A percentile compares a stretch with the other conserved stretches of the same genome.
phyloP scores from a whole-genome alignment of 352 stramenopile species.

The Blastocystis sp. region DNA sequence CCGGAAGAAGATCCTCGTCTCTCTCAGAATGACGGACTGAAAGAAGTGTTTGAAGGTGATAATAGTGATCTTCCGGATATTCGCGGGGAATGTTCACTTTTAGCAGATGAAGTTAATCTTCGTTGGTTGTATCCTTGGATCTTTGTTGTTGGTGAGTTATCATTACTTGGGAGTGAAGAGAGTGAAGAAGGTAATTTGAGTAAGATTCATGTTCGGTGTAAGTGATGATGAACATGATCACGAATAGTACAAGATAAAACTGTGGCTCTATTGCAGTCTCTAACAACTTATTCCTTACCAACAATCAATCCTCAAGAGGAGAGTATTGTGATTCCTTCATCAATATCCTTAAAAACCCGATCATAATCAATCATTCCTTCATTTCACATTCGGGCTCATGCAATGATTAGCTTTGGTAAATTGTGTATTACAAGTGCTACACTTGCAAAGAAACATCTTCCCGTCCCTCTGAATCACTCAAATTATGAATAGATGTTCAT shows the following conservation, averaged over 20 bases:
- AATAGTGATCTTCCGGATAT: not conserved
- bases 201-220: slow-evolving; percentile 9
- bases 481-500: slow-evolving; percentile 35
- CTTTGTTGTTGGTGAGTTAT: slow-evolving; percentile 43
- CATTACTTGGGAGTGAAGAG: slow-evolving; percentile 16
- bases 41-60: not conserved
- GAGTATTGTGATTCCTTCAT: slow-evolving; percentile 26
- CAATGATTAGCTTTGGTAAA: slow-evolving; percentile 54
- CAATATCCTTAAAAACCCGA: slow-evolving; percentile 9
- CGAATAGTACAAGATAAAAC: slow-evolving; percentile 8
- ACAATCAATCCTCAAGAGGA: slow-evolving; percentile 30
- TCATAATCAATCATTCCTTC: not conserved
- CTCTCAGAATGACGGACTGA: not conserved
- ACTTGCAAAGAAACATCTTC: slow-evolving; percentile 32
- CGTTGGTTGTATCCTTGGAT: slow-evolving; percentile 47
- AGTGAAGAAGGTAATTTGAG: slow-evolving; percentile 25
- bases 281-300: slow-evolving; percentile 32
- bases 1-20: not conserved
- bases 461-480: not conserved
- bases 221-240: not conserved
- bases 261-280: slow-evolving; percentile 19
- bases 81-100: slow-evolving; percentile 8
- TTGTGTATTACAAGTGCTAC: slow-evolving; percentile 23
- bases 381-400: slow-evolving; percentile 51
- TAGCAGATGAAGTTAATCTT: slow-evolving; percentile 22